These are phyloP conservation scores for Lonicera japonica DNA, from an alignment of 129 eudicot species.

Conservation along the genomic window DNA sequence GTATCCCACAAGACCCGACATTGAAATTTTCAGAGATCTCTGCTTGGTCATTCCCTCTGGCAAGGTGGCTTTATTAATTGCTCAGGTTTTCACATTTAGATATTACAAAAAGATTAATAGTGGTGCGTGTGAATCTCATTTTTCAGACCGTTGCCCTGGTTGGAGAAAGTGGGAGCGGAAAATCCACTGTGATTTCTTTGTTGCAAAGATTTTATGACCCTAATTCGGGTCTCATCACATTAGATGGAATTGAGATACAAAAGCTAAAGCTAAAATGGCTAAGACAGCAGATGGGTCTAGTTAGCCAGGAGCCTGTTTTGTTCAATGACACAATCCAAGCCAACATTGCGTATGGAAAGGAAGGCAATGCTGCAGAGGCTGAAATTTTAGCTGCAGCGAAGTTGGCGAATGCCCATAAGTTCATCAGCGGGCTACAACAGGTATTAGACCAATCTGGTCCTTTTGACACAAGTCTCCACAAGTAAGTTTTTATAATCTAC, in stretches of 20 bases:
- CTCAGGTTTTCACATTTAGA: not conserved
- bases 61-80: slow-evolving; percentile 17
- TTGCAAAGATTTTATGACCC: slow-evolving; percentile 35
- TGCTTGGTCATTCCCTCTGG: slow-evolving; percentile 26
- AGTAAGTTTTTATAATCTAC: no score
- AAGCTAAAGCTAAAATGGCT: slow-evolving; percentile 31
- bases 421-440: slow-evolving; percentile 28
- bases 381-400: slow-evolving; percentile 29
- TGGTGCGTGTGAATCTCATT: not conserved
- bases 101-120: no score
- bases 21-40: slow-evolving; percentile 21
- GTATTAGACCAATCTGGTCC: not conserved
- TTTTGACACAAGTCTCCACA: no score
- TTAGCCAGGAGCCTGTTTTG: slow-evolving; percentile 33
- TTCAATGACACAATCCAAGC: slow-evolving; percentile 26
- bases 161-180: slow-evolving; percentile 42
- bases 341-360: slow-evolving; percentile 28
- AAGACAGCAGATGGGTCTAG: slow-evolving; percentile 38
- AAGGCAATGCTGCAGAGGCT: slow-evolving; percentile 21
- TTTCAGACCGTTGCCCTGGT: slow-evolving; percentile 29
- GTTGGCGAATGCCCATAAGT: slow-evolving; percentile 31
- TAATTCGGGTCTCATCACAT: slow-evolving; percentile 20
- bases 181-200: slow-evolving; percentile 34
- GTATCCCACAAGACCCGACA: slow-evolving; percentile 34
- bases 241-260: slow-evolving; percentile 26